phyloP scores from a whole-genome alignment of 2,329 filamentous ascomycete genomes.

The Acrocalymma vagum region DNA sequence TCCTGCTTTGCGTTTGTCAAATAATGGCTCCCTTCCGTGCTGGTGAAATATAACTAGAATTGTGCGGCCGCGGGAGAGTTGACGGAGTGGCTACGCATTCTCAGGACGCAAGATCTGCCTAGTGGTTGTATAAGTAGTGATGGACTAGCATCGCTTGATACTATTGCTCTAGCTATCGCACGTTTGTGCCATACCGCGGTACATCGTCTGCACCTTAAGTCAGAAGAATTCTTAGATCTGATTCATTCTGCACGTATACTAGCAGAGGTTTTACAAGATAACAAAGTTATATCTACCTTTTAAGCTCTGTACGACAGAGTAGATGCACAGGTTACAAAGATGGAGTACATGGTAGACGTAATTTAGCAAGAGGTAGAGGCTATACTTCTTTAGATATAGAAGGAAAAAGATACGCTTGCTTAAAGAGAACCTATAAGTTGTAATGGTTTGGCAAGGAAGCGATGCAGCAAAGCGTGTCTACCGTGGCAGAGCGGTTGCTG shows the following conservation, averaged over 20 bases:
- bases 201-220: slow-evolving; percentile 4
- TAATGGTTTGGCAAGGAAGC: slow-evolving; percentile 25
- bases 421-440: too few relatives aligned
- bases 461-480: slow-evolving; percentile 22
- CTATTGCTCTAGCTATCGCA: neutral
- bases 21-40: slow-evolving; percentile 40
- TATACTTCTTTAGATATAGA: too few relatives aligned
- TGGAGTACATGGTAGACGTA: neutral
- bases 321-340: neutral
- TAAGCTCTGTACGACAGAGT: neutral
- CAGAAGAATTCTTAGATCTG: neutral
- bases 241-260: slow-evolving; percentile 1
- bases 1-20: slow-evolving; percentile 51
- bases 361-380: slow-evolving; percentile 5
- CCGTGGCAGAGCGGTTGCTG: slow-evolving; percentile 23
- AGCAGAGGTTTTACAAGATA: slow-evolving; percentile 1
- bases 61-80: slow-evolving; percentile 49
- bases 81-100: slow-evolving; percentile 42
- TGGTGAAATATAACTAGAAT: slow-evolving; percentile 35
- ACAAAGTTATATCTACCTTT: neutral
- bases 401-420: too few relatives aligned
- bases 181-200: slow-evolving; percentile 7
- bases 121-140: slow-evolving; percentile 1
- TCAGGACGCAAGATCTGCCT: slow-evolving; percentile 22
- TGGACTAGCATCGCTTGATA: neutral